phyloP scores from a whole-genome alignment of 78 protist species.

The Dictyostelium firmibasis region DNA sequence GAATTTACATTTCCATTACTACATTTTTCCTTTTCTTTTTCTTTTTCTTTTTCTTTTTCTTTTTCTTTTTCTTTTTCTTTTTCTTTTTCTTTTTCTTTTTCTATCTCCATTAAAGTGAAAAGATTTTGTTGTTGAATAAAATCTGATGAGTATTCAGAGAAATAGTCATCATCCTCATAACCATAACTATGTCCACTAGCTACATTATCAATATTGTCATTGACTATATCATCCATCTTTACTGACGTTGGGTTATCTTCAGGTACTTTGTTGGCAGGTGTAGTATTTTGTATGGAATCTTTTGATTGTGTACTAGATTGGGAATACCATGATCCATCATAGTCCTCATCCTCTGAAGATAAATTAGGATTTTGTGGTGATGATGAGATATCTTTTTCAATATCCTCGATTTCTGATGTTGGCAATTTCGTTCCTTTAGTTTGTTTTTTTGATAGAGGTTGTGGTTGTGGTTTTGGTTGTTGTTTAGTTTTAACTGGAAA shows the following conservation, averaged over 20 bases:
- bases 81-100: background rate
- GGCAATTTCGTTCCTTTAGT: background rate
- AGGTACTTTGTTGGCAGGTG: background rate
- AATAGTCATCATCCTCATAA: background rate
- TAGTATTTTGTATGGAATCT: background rate
- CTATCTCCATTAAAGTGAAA: background rate
- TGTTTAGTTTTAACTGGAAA: background rate
- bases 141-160: background rate
- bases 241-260: background rate
- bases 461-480: background rate
- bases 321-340: background rate
- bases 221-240: background rate
- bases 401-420: background rate
- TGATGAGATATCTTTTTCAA: background rate
- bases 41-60: background rate
- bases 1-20: background rate
- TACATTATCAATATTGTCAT: background rate
- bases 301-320: background rate
- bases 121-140: background rate
- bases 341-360: background rate
- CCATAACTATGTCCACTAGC: background rate
- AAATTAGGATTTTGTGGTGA: background rate
- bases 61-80: background rate
- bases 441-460: background rate
- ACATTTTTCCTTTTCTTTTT: background rate